Evolutionary conservation across 805 yeast genomes (phyloP).

Genomic region (Yarrowia keelungensis): DNA sequence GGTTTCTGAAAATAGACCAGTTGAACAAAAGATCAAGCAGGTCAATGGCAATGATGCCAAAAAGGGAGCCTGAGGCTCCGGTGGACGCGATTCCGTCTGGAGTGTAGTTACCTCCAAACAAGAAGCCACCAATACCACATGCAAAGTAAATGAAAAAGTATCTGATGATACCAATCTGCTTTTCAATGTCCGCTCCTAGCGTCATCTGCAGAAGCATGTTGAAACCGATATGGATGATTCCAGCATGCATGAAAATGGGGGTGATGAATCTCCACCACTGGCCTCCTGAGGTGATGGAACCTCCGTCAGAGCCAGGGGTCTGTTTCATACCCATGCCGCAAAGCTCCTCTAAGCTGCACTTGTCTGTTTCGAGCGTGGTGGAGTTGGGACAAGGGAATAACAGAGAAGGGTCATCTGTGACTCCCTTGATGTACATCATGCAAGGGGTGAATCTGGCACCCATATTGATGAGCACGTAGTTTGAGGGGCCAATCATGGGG

Average conservation of each 20-base stretch:
- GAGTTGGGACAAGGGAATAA: constrained; percentile 74
- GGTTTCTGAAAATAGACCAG: constrained; percentile 56
- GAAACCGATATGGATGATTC: constrained; percentile 70
- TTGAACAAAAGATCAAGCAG: constrained; percentile 62
- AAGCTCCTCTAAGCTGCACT: constrained; percentile 62
- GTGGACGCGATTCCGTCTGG: constrained; percentile 70
- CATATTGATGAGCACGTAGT: constrained; percentile 68
- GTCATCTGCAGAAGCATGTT: constrained; percentile 66
- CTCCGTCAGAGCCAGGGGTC: constrained; percentile 43
- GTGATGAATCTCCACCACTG: constrained; percentile 75
- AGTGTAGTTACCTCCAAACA: constrained; percentile 72
- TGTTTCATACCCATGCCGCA: constrained; percentile 59
- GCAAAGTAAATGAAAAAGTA: constrained; percentile 63
- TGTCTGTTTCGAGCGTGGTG: constrained; percentile 61
- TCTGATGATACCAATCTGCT: constrained; percentile 61
- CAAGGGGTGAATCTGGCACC: constrained; percentile 78
- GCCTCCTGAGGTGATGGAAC: constrained; percentile 50
- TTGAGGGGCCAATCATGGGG: constrained; percentile 81
- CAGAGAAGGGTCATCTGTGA: constrained; percentile 58
- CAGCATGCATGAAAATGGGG: constrained; percentile 79
- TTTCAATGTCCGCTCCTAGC: constrained; percentile 68
- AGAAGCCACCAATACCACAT: constrained; percentile 70
- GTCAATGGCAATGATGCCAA: constrained; percentile 72
- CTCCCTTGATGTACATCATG: constrained; percentile 60
- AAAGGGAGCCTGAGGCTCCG: constrained; percentile 75